phyloP scores from a whole-genome alignment of 495 filamentous ascomycete genomes.

The Melanomma pulvis-pyrius region DNA sequence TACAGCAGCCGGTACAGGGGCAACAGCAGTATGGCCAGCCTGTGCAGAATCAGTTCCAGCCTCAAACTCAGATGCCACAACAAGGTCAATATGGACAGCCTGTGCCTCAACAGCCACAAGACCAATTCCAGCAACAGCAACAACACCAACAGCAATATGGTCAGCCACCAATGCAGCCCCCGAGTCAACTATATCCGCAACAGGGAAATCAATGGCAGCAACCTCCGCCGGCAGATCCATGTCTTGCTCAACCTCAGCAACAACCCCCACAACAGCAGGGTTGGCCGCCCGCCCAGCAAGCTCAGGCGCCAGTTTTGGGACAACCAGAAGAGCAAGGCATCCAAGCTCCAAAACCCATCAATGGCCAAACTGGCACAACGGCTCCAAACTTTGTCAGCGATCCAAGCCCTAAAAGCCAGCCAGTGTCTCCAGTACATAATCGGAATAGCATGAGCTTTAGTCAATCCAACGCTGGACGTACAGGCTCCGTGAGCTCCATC shows the following conservation, averaged over 20 bases:
- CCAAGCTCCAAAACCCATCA: constrained; percentile 35
- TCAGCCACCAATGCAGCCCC: constrained; percentile 24
- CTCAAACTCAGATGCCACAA: constrained; percentile 8
- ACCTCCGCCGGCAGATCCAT: constrained; percentile 13
- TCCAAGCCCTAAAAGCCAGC: constrained; percentile 26
- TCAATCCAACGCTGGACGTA: constrained; percentile 17
- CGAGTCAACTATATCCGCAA: constrained; percentile 13
- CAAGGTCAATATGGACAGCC: not conserved
- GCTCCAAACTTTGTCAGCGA: constrained; percentile 29
- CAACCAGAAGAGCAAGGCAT: constrained; percentile 31
- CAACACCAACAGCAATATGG: constrained; percentile 18
- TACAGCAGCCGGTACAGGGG: constrained; percentile 8
- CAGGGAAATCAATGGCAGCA: constrained; percentile 24
- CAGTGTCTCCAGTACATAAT: constrained; percentile 34
- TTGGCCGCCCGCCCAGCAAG: constrained; percentile 28
- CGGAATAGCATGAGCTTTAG: constrained; percentile 31
- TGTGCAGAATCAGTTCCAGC: constrained; percentile 6
- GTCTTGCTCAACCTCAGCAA: constrained; percentile 25
- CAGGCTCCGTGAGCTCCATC: constrained; percentile 35
- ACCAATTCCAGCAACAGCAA: constrained; percentile 8
- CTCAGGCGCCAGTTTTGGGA: constrained; percentile 12
- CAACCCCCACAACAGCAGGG: constrained; percentile 17
- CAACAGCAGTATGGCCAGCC: constrained; percentile 11
- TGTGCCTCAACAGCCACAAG: constrained; percentile 15
- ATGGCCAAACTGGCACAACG: constrained; percentile 23